Base-by-base conservation (phyloP, 148 eudicot species). In the Heliamphora exappendiculata region DNA sequence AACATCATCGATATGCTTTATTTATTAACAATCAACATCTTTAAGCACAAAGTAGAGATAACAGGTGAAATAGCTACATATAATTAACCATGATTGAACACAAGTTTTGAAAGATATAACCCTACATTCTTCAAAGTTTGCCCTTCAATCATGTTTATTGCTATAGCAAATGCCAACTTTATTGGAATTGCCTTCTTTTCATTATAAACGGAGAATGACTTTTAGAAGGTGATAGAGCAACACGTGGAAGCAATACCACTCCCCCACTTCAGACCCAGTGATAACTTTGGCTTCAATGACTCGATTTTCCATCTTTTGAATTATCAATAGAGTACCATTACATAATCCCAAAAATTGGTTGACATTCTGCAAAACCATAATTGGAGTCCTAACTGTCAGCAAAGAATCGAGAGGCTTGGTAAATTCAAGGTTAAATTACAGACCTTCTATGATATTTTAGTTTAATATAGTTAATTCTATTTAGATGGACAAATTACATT, bases 121-220 rank as follows among this genome's bases (percentile, higher is more conserved):
- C 80, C 75, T 22, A 77, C 80, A 7, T 36, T 20, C 3, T 78
- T 66, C 31, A 78, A 62, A 17, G 76, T 71, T 29, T 71, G 75
- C 16, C 75, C 75, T 70, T 70, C 75, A 33, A 60, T 78, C 26
- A 58, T 78, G 37, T 78, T 62, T 20, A 78, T 78, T 6, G 80
- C 42, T 42, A 69, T 57, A 8, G 75, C 75, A 22, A 77, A 68
- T 29, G 67, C 71, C 0, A 77, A 55, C 47, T 70, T 78, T 1
- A 78, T 19, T 17, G 76, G 60, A 78, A 70, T 34, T 78, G 75
- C 0, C 76, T 22, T 17, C 70, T 29, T 44, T 71, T 78, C 19
- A 78, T 9, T 13, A 68, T 28, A n/a, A 78, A 29, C 1, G 80
- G 60, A 36, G 70, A 2, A 11, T 36, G 24, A 14, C 1, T 16